These are phyloP conservation scores for Berberis thunbergii DNA, from an alignment of 164 flowering plant genomes.

Conservation along the genomic window DNA sequence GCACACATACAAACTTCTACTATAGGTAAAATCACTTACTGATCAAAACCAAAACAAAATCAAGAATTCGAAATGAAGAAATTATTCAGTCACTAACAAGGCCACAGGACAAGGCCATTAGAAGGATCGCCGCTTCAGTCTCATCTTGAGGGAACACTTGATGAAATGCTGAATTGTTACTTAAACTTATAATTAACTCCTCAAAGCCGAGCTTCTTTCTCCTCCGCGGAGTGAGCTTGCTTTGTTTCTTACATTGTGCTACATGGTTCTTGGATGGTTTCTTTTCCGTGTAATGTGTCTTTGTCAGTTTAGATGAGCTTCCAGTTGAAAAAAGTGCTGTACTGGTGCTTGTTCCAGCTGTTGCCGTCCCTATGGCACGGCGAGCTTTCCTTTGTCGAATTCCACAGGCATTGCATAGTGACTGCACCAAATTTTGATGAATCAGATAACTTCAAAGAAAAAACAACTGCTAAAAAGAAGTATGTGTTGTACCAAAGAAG, in stretches of 20 bases:
- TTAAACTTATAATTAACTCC: conserved; percentile 45
- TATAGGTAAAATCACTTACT: too few species aligned
- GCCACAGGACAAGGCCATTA: conserved; percentile 88
- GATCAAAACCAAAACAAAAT: too few species aligned
- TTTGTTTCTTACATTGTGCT: conserved; percentile 35
- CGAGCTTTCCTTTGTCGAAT: conserved; percentile 47
- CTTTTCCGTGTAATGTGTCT: conserved; percentile 27
- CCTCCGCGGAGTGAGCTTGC: conserved; percentile 23
- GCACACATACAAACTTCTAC: too few species aligned
- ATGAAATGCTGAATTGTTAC: conserved; percentile 44
- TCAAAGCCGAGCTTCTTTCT: conserved; percentile 44
- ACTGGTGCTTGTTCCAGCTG: conserved; percentile 24
- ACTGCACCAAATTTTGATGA: conserved; percentile 18
- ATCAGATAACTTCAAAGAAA: neutral
- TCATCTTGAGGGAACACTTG: conserved; percentile 84
- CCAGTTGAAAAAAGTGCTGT: conserved; percentile 3
- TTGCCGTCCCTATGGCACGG: conserved; percentile 36
- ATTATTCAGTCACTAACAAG: conserved; percentile 47
- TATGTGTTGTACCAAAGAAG: too few species aligned
- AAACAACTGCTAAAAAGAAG: too few species aligned
- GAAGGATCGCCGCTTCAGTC: conserved; percentile 84
- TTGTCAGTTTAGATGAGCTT: conserved; percentile 10
- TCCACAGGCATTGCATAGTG: conserved; percentile 59
- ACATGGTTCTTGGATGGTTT: conserved; percentile 11
- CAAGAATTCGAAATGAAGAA: neutral